Percentiles rank a stretch among this genome's conserved stretches.
Conservation (phyloP, 2,329 filamentous ascomycete species). For the Verticillium nubilum region DNA sequence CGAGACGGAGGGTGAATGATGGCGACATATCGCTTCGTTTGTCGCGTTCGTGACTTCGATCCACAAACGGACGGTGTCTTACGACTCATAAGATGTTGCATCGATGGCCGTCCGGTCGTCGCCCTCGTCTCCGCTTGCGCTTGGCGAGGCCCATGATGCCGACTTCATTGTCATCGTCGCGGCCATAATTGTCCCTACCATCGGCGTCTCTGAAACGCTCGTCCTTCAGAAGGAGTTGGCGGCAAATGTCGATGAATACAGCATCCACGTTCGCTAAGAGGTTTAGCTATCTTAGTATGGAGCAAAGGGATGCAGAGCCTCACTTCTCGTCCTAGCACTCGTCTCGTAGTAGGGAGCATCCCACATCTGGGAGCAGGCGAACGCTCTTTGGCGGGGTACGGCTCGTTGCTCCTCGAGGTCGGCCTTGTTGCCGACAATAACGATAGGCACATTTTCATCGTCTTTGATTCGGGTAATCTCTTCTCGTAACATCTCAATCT, state of each 20-base stretch:
- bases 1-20: not conserved
- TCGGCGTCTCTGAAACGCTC: slow-evolving; percentile 33
- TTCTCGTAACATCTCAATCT: slow-evolving; percentile 75
- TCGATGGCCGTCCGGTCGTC: slow-evolving; percentile 17
- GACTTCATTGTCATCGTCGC: slow-evolving; percentile 38
- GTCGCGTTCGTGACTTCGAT: not conserved
- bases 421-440: slow-evolving; percentile 88
- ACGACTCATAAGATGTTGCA: slow-evolving; percentile 15
- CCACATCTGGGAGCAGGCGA: slow-evolving; percentile 82
- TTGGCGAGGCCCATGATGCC: slow-evolving; percentile 24
- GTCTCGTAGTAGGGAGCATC: slow-evolving; percentile 88
- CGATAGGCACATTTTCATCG: slow-evolving; percentile 77
- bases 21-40: not conserved
- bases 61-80: not conserved
- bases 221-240: slow-evolving; percentile 76
- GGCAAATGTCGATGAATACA: slow-evolving; percentile 78
- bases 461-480: slow-evolving; percentile 91
- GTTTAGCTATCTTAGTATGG: not conserved
- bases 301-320: slow-evolving; percentile 18
- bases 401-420: slow-evolving; percentile 82
- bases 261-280: slow-evolving; percentile 75
- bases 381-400: slow-evolving; percentile 73
- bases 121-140: slow-evolving; percentile 21
- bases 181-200: slow-evolving; percentile 19
- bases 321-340: slow-evolving; percentile 70